A percentile compares a stretch with the other conserved stretches of the same genome.
Conservation (phyloP, 1,284 basidiomycete species). For the Meripilus lineatus region DNA sequence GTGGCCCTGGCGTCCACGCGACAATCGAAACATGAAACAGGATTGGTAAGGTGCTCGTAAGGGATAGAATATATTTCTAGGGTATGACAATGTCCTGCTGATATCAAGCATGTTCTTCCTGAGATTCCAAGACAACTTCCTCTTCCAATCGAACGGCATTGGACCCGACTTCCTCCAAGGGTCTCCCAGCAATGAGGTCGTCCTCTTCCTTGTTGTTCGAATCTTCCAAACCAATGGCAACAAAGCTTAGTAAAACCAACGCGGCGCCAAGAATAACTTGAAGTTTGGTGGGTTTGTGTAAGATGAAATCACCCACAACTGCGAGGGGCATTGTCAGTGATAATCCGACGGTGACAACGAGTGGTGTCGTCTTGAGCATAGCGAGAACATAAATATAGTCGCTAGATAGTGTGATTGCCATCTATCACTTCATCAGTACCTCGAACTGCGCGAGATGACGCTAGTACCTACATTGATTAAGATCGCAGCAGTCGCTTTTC, state of each 20-base stretch:
- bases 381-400: conserved; percentile 88
- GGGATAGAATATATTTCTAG: neutral
- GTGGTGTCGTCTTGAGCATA: conserved; percentile 95
- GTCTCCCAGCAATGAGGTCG: conserved; percentile 18
- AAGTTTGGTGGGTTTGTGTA: conserved; percentile 48
- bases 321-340: conserved; percentile 94
- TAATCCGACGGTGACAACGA: conserved; percentile 91
- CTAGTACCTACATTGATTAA: conserved; percentile 62
- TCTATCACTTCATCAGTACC: conserved; percentile 38
- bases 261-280: conserved; percentile 64
- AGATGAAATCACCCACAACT: conserved; percentile 72
- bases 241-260: conserved; percentile 64
- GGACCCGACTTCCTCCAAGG: conserved; percentile 17
- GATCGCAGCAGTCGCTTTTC: conserved; percentile 60
- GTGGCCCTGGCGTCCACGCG: no score
- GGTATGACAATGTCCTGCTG: neutral
- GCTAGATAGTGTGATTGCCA: conserved; percentile 80
- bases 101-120: conserved; percentile 1
- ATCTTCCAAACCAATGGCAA: conserved; percentile 62
- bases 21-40: no score
- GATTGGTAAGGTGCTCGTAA: no score
- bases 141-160: conserved; percentile 16
- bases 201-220: conserved; percentile 28
- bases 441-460: conserved; percentile 1
- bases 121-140: conserved; percentile 11